Evolutionary conservation across 768 basidiomycete genomes (phyloP).

Genomic region (Thelephora ganbajun): DNA sequence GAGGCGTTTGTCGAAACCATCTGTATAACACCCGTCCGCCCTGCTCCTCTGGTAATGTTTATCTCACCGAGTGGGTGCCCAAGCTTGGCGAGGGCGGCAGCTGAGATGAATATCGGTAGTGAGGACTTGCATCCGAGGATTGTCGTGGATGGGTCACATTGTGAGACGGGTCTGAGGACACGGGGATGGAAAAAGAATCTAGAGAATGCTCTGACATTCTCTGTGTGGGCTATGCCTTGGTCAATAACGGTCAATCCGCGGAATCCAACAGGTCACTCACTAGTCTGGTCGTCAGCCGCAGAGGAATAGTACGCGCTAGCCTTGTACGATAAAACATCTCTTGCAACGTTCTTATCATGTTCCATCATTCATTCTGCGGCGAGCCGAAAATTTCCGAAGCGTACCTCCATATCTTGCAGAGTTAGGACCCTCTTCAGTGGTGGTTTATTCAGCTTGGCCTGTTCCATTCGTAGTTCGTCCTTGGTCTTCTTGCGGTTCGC

Average conservation of each 20-base stretch:
- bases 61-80: constrained; percentile 74
- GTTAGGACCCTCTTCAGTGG: constrained; percentile 59
- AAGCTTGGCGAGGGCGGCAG: constrained; percentile 68
- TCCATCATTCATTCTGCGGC: too few species aligned
- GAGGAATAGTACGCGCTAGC: constrained; percentile 80
- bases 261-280: constrained; percentile 27
- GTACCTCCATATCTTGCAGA: constrained; percentile 73
- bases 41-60: constrained; percentile 66
- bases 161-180: constrained; percentile 54
- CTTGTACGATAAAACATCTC: constrained; percentile 54
- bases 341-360: constrained; percentile 45
- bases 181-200: constrained; percentile 83
- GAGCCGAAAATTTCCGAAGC: neutral
- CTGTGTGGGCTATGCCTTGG: constrained; percentile 31
- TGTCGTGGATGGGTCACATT: constrained; percentile 55
- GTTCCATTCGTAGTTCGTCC: constrained; percentile 56
- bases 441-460: constrained; percentile 45
- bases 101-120: constrained; percentile 75
- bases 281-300: constrained; percentile 72
- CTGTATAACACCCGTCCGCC: constrained; percentile 58
- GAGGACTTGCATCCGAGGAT: constrained; percentile 59
- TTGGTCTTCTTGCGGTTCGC: constrained; percentile 32
- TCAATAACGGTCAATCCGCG: constrained; percentile 6
- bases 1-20: constrained; percentile 77
- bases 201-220: constrained; percentile 71